Evolutionary conservation across 225 moss, liverwort and hornwort species (phyloP).

Genomic region (Physcomitrium patens): DNA sequence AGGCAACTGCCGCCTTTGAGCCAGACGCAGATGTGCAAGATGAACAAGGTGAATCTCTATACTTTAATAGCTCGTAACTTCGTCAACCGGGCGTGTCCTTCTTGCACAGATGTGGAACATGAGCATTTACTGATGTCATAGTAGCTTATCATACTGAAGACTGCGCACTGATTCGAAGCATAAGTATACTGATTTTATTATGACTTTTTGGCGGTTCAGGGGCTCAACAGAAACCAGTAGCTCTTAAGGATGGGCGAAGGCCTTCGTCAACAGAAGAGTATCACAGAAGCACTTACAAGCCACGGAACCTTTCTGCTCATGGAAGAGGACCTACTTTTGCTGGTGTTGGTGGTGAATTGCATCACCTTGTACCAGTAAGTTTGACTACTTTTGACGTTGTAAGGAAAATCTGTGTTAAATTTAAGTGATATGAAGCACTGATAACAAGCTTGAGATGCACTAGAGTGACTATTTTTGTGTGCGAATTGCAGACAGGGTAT

Average conservation of each 20-base stretch:
- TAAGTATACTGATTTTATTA: conserved; percentile 17
- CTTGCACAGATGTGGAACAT: neutral
- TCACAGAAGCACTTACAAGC: conserved; percentile 94
- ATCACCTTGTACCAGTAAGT: conserved; percentile 90
- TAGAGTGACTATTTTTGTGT: conserved; percentile 17
- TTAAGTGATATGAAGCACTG: no score
- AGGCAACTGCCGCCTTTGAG: conserved; percentile 46
- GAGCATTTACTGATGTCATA: neutral
- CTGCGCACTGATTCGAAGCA: neutral
- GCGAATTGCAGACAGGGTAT: conserved; percentile 58
- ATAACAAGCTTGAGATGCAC: no score
- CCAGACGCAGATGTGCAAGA: conserved; percentile 57
- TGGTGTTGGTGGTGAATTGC: conserved; percentile 92
- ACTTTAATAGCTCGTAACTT: neutral
- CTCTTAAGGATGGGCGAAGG: conserved; percentile 89
- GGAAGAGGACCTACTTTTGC: conserved; percentile 87
- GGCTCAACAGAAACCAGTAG: conserved; percentile 74
- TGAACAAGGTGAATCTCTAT: conserved; percentile 44
- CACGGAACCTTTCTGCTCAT: conserved; percentile 87
- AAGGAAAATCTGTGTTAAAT: neutral
- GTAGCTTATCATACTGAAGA: neutral
- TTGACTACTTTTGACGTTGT: conserved; percentile 13
- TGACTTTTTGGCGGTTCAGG: conserved; percentile 47
- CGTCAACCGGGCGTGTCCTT: conserved; percentile 7
- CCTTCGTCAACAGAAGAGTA: conserved; percentile 96